Percentiles rank a stretch among this genome's conserved stretches.
These are phyloP conservation scores for Exophiala lecanii-corni DNA, from an alignment of 2,329 filamentous ascomycete genomes.

Conservation along the genomic window DNA sequence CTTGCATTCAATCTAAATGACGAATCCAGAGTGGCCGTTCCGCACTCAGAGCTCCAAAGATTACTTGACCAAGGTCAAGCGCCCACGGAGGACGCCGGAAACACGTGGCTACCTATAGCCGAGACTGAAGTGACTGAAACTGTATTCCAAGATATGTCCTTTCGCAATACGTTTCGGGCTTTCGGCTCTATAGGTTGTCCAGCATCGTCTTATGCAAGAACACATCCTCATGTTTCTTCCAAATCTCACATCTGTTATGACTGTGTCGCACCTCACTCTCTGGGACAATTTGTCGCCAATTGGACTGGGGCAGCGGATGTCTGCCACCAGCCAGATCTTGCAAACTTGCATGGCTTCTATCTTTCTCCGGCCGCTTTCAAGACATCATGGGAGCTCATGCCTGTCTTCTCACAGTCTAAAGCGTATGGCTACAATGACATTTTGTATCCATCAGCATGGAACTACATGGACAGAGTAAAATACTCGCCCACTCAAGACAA, in stretches of 20 bases:
- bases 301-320: conserved; percentile 63
- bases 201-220: conserved; percentile 54
- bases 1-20: conserved; percentile 60
- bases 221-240: conserved; percentile 57
- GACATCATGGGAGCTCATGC: conserved; percentile 61
- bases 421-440: conserved; percentile 71
- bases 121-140: conserved; percentile 32
- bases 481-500: conserved; percentile 47
- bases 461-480: conserved; percentile 55
- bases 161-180: conserved; percentile 37
- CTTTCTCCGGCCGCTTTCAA: conserved; percentile 59
- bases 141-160: conserved; percentile 39
- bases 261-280: conserved; percentile 61
- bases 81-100: conserved; percentile 29
- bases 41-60: conserved; percentile 40
- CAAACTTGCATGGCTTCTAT: conserved; percentile 69
- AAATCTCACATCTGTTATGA: conserved; percentile 58
- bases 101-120: conserved; percentile 36
- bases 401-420: conserved; percentile 72
- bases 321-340: conserved; percentile 73
- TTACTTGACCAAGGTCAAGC: conserved; percentile 33
- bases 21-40: conserved; percentile 54
- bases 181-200: conserved; percentile 55
- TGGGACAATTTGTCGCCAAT: conserved; percentile 61
- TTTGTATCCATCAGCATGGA: conserved; percentile 63